Conservation (phyloP, 2,329 filamentous ascomycete species). For the Stromatinia cepivora region DNA sequence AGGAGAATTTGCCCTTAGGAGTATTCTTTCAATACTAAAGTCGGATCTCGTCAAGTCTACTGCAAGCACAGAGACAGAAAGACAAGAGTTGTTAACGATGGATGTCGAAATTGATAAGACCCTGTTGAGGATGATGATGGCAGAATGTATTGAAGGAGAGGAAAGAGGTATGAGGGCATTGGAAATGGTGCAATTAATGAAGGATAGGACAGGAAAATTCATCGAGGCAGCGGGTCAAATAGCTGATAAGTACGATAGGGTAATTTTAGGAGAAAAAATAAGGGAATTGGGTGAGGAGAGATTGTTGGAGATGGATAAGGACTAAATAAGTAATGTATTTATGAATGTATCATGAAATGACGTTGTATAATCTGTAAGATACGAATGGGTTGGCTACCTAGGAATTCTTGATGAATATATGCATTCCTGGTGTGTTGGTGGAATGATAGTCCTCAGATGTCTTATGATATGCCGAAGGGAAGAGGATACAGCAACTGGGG, state of each 20-base stretch:
- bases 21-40: slow-evolving; percentile 70
- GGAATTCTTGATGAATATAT: slow-evolving; percentile 10
- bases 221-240: slow-evolving; percentile 88
- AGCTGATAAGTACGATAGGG: slow-evolving; percentile 78
- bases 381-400: not conserved
- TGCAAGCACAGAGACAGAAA: slow-evolving; percentile 63
- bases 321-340: slow-evolving; percentile 28
- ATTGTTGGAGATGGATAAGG: slow-evolving; percentile 38
- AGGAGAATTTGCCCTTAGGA: slow-evolving; percentile 76
- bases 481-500: too few relatives aligned
- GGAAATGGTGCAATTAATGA: slow-evolving; percentile 85
- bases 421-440: not conserved
- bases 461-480: too few relatives aligned
- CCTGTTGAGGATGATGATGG: slow-evolving; percentile 81
- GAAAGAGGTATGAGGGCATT: slow-evolving; percentile 92
- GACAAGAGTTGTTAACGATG: slow-evolving; percentile 64
- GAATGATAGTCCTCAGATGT: not conserved
- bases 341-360: slow-evolving; percentile 14
- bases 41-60: slow-evolving; percentile 72
- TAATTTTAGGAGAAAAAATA: slow-evolving; percentile 87
- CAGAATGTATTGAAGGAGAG: slow-evolving; percentile 90
- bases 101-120: slow-evolving; percentile 89
- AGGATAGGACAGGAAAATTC: slow-evolving; percentile 83
- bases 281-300: slow-evolving; percentile 71
- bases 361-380: slow-evolving; percentile 8